Conservation (phyloP, 108 stramenopile genomes). For the Pseudonitzschia multiseries region DNA sequence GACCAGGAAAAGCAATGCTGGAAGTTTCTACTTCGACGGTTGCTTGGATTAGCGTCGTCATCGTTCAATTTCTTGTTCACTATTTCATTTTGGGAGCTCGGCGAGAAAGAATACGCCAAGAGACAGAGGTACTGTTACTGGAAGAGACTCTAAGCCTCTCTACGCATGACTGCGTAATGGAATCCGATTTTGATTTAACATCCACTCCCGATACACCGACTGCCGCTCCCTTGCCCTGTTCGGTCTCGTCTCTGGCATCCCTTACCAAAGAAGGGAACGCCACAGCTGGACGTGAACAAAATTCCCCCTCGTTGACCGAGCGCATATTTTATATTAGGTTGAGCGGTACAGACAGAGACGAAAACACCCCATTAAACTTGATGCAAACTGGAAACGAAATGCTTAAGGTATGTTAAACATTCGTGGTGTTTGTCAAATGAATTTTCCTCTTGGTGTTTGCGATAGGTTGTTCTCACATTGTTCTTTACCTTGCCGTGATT, state of each 20-base stretch:
- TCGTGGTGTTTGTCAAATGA: not conserved
- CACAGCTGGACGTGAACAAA: not conserved
- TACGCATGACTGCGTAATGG: slow-evolving; percentile 11
- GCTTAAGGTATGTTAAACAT: slow-evolving; percentile 25
- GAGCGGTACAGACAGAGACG: not conserved
- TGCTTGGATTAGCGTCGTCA: slow-evolving; percentile 44
- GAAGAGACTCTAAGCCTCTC: slow-evolving; percentile 37
- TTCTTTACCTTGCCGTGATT: not conserved
- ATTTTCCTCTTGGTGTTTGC: not conserved
- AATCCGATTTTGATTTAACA: not conserved
- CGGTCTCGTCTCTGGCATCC: not conserved
- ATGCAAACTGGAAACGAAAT: slow-evolving; percentile 40
- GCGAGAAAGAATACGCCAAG: slow-evolving; percentile 16
- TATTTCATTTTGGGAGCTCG: slow-evolving; percentile 36
- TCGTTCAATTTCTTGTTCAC: slow-evolving; percentile 40
- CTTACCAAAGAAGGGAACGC: not conserved
- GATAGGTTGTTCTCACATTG: not conserved
- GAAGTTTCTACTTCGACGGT: slow-evolving; percentile 35
- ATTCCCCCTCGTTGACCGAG: not conserved
- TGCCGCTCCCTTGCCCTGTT: not conserved
- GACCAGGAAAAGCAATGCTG: slow-evolving; percentile 18
- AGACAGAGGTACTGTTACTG: slow-evolving; percentile 17
- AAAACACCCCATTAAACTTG: not conserved
- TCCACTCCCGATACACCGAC: not conserved
- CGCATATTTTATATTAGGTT: not conserved